Percentiles rank a stretch among this genome's conserved stretches.
phyloP scores from a whole-genome alignment of 139 green algal species.

The Monoraphidium neglectum region DNA sequence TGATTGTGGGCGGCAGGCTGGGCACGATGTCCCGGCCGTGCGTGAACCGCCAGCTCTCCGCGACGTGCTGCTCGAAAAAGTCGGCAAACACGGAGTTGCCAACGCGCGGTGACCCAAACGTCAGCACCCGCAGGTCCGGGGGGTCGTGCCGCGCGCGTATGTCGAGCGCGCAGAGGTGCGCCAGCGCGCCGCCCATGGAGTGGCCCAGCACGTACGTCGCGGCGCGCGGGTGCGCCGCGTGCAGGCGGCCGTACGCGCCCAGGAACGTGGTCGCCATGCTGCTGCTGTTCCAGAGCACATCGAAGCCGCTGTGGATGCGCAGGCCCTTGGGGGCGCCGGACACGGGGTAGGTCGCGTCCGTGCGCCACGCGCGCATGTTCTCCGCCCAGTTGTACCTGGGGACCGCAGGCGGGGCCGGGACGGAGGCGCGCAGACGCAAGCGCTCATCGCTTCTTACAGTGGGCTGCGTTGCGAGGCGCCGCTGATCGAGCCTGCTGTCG shows the following conservation, averaged over 20 bases:
- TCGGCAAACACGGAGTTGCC: constrained; percentile 78
- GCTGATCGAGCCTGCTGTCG: too few relatives aligned
- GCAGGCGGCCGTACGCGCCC: constrained; percentile 11
- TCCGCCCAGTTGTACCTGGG: constrained; percentile 81
- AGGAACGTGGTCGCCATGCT: constrained; percentile 25
- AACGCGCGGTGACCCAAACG: constrained; percentile 84
- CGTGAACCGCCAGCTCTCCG: constrained; percentile 77
- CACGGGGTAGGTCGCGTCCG: constrained; percentile 22
- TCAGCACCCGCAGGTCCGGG: constrained; percentile 47
- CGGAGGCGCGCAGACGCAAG: too few relatives aligned
- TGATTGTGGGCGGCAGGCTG: constrained; percentile 62
- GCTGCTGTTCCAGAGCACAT: constrained; percentile 36
- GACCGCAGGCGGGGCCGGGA: too few relatives aligned
- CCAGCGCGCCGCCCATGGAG: constrained; percentile 56
- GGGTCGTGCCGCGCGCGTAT: constrained; percentile 34
- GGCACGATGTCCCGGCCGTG: constrained; percentile 93
- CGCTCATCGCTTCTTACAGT: too few relatives aligned
- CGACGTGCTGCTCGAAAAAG: constrained; percentile 48
- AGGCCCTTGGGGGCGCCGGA: constrained; percentile 8
- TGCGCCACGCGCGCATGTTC: constrained; percentile 66
- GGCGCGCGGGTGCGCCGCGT: constrained; percentile 30
- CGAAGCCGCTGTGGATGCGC: constrained; percentile 25
- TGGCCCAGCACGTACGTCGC: constrained; percentile 45
- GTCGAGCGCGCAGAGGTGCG: constrained; percentile 43
- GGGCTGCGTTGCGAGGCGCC: too few relatives aligned